Percentiles rank a stretch among this genome's conserved stretches.
Conservation (phyloP, 2,329 filamentous ascomycete species). For the Alternaria sp. region DNA sequence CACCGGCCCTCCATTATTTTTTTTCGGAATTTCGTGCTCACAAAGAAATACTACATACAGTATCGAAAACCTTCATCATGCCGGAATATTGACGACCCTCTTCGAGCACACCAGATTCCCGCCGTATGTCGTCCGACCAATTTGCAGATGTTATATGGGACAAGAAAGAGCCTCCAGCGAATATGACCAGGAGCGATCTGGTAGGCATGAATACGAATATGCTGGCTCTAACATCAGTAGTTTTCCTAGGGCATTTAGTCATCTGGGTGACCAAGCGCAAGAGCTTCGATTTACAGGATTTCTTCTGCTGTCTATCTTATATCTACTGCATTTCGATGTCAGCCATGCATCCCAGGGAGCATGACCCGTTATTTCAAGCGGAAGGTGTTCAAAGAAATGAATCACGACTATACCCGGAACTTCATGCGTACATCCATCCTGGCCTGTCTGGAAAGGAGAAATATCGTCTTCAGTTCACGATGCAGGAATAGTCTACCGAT, state of each 20-base stretch:
- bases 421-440: slow-evolving; percentile 29
- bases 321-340: slow-evolving; percentile 37
- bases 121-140: not conserved
- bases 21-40: too few relatives aligned
- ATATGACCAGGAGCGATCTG: slow-evolving; percentile 8
- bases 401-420: not conserved
- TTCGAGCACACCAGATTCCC: not conserved
- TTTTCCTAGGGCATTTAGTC: slow-evolving; percentile 19
- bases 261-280: slow-evolving; percentile 23
- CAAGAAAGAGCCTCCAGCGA: not conserved
- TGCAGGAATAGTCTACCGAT: slow-evolving; percentile 40
- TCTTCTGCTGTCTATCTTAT: slow-evolving; percentile 37
- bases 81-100: not conserved
- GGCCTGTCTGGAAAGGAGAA: slow-evolving; percentile 42
- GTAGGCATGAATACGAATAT: slow-evolving; percentile 23
- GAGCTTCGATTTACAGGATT: slow-evolving; percentile 23
- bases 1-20: not conserved
- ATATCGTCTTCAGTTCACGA: slow-evolving; percentile 38
- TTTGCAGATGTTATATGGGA: not conserved
- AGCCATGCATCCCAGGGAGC: slow-evolving; percentile 42
- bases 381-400: not conserved
- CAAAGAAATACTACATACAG: not conserved
- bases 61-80: not conserved
- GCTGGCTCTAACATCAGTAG: slow-evolving; percentile 24
- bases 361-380: not conserved